Percentiles rank a stretch among this genome's conserved stretches.
Evolutionary conservation across 2,329 filamentous ascomycete genomes (phyloP).

Genomic region (Hymenoscyphus linearis): DNA sequence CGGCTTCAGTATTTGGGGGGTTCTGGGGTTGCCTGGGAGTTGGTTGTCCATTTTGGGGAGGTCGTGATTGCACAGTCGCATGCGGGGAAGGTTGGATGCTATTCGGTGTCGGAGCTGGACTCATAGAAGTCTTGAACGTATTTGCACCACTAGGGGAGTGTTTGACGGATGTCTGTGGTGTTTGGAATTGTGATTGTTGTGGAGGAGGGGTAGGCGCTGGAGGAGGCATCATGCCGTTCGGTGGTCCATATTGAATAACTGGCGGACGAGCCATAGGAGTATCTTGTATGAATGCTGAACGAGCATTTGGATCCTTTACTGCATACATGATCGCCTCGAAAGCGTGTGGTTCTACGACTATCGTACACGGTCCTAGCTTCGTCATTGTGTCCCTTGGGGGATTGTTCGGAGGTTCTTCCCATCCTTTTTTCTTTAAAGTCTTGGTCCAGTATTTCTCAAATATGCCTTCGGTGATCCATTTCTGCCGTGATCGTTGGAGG

Average conservation of each 20-base stretch:
- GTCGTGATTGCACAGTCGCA: constrained; percentile 5
- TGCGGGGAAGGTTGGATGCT: not conserved
- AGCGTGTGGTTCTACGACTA: constrained; percentile 75
- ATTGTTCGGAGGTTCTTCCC: constrained; percentile 57
- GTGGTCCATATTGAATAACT: constrained; percentile 61
- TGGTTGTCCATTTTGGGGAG: constrained; percentile 6
- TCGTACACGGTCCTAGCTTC: constrained; percentile 66
- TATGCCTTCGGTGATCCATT: constrained; percentile 67
- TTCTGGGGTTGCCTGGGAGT: not conserved
- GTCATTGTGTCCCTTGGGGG: constrained; percentile 66
- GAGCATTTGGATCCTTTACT: constrained; percentile 59
- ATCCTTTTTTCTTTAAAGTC: constrained; percentile 62
- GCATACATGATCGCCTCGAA: constrained; percentile 71
- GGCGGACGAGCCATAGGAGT: constrained; percentile 41
- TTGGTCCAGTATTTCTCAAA: constrained; percentile 78
- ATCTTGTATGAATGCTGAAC: constrained; percentile 34
- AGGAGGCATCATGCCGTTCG: constrained; percentile 56
- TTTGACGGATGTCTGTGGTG: constrained; percentile 28
- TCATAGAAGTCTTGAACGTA: constrained; percentile 15
- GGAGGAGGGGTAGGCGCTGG: constrained; percentile 36
- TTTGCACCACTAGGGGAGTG: constrained; percentile 19
- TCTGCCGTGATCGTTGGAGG: constrained; percentile 64
- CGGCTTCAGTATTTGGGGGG: constrained; percentile 11
- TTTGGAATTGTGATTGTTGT: constrained; percentile 24
- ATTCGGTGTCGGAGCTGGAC: constrained; percentile 12